Base-by-base conservation (phyloP, 164 flowering plant species). In the Protea cynaroides region DNA sequence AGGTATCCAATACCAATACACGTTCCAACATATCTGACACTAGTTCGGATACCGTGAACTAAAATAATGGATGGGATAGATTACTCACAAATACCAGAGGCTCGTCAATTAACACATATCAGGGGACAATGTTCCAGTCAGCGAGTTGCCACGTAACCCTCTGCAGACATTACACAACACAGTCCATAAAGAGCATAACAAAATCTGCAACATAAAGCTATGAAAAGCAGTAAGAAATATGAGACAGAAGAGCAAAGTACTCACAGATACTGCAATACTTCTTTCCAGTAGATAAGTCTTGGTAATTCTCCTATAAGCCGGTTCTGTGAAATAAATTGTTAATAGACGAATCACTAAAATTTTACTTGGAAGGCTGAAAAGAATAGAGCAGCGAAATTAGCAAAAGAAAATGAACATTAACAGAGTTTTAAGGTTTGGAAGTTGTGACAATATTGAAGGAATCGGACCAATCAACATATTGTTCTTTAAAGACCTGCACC, bases 101-200 rank as follows among this genome's bases (percentile, higher is more conserved):
- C 98, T 96, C 25, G 97, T 88, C 65, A 93, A 69, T 70, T 93
- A 97, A 72, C 98, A 93, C 86, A 93, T 90, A 69, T 93, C 97
- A 52, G 92, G 83, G 12, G 97, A 90, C 64, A 93, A 53, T 15
- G 83, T 77, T 65, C 98, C 98, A 10, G 90, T 86, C 64, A 90
- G 71, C 0, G 64, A 78, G 67, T 93, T 93, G 9, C 86, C 94
- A 1, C 98, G 79, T 54, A 93, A 65, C 2, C 98, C 98, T 11
- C 98, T 93, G 73, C 14, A 56, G 25, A n/a, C n/a, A n/a, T n/a
- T n/a, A n/a, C 5, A 25, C 37, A 52, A 9, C 15, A 29, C 49
- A 46, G 12, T 0, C 8, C 15, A 46, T 0, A n/a, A 9, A 15
- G 18, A 40, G 23, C 19, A 49, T 29, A 29, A 29, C 2, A 29